A percentile compares a stretch with the other conserved stretches of the same genome.
Evolutionary conservation across 805 yeast species (phyloP).

Genomic region (Spathaspora hagerdaliae): DNA sequence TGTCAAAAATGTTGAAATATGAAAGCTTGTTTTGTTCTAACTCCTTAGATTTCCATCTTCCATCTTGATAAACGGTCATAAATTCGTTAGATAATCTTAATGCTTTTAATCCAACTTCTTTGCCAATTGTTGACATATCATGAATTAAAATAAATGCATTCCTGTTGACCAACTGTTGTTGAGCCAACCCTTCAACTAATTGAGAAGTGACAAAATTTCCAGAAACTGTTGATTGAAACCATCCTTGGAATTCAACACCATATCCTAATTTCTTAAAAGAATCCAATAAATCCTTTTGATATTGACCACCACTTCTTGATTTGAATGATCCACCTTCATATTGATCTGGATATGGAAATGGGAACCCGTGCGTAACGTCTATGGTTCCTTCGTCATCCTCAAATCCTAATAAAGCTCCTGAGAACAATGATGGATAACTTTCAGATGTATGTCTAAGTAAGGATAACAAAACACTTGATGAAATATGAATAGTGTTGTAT

Average conservation of each 20-base stretch:
- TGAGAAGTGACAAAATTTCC: slow-evolving; percentile 67
- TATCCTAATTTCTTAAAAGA: slow-evolving; percentile 58
- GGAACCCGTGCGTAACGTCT: slow-evolving; percentile 57
- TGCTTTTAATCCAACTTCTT: slow-evolving; percentile 66
- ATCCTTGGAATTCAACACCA: slow-evolving; percentile 72
- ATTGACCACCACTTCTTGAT: slow-evolving; percentile 58
- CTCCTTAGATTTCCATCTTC: slow-evolving; percentile 63
- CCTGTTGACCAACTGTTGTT: slow-evolving; percentile 54
- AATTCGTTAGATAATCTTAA: slow-evolving; percentile 63
- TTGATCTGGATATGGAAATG: slow-evolving; percentile 66
- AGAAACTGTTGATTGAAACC: slow-evolving; percentile 69
- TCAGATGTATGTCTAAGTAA: slow-evolving; percentile 67
- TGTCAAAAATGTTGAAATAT: slow-evolving; percentile 65
- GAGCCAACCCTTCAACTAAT: slow-evolving; percentile 65
- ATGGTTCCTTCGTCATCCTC: slow-evolving; percentile 52
- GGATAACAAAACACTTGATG: slow-evolving; percentile 53
- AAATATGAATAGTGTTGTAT: slow-evolving; percentile 37
- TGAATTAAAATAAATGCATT: slow-evolving; percentile 58
- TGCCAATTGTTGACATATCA: slow-evolving; percentile 65
- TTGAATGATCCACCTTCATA: slow-evolving; percentile 59
- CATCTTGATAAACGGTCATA: slow-evolving; percentile 50
- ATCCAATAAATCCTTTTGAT: slow-evolving; percentile 63
- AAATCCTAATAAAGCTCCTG: slow-evolving; percentile 75
- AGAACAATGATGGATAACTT: slow-evolving; percentile 53
- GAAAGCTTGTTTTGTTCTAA: slow-evolving; percentile 58